Conservation (phyloP, 805 yeast genomes). For the Maudiozyma bulderi region DNA sequence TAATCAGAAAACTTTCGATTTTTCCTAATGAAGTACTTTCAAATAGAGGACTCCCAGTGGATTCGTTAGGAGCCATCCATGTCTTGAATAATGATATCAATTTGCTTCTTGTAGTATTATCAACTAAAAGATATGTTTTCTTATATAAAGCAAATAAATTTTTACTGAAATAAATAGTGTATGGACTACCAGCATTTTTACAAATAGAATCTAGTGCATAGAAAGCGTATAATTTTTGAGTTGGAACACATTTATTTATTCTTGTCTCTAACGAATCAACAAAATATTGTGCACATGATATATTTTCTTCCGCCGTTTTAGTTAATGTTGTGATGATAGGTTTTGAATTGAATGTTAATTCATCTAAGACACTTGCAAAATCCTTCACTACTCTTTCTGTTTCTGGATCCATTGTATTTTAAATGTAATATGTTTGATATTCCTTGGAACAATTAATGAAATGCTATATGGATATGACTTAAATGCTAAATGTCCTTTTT, state of each 20-base stretch:
- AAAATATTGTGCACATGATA: slow-evolving; percentile 65
- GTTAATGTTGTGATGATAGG: slow-evolving; percentile 85
- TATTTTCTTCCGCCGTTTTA: slow-evolving; percentile 76
- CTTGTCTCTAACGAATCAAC: slow-evolving; percentile 66
- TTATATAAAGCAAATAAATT: slow-evolving; percentile 55
- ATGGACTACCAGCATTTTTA: slow-evolving; percentile 85
- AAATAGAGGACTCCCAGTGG: slow-evolving; percentile 47
- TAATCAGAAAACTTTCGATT: slow-evolving; percentile 64
- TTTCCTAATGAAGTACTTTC: slow-evolving; percentile 56
- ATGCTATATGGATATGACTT: no score
- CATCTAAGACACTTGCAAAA: slow-evolving; percentile 60
- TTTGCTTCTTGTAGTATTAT: slow-evolving; percentile 63
- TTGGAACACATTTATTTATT: slow-evolving; percentile 68
- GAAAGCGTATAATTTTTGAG: slow-evolving; percentile 72
- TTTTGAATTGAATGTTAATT: slow-evolving; percentile 77
- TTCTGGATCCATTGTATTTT: slow-evolving; percentile 17
- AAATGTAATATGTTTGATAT: no score
- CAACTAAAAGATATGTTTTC: slow-evolving; percentile 68
- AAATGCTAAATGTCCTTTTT: no score
- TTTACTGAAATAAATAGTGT: slow-evolving; percentile 69
- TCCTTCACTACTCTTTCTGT: slow-evolving; percentile 39
- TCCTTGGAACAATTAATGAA: no score
- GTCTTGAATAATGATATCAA: slow-evolving; percentile 73
- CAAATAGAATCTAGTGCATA: slow-evolving; percentile 86
- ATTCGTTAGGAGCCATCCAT: slow-evolving; percentile 61